Base-by-base conservation (phyloP, 208 protist genomes). In the Endotrypanum monterogeii region DNA sequence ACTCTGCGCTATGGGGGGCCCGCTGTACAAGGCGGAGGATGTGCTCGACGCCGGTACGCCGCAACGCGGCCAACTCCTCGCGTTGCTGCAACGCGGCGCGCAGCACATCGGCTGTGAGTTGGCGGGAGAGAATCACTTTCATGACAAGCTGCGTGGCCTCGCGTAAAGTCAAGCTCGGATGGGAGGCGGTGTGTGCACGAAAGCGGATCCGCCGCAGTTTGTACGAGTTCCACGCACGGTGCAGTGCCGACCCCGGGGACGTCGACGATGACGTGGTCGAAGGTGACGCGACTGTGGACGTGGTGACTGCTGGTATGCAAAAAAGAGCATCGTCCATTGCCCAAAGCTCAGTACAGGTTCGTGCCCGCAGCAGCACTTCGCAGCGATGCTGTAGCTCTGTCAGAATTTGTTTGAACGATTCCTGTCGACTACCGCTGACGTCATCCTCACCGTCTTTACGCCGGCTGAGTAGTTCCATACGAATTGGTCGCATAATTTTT, bases 1-100 rank as follows among this genome's bases (percentile, higher is more conserved):
- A 73, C 71, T 87, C 83, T 57, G 79, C 80, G 28, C 78, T 76
- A 23, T 63, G 71, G 35, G 83, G 83, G 41, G 73, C 76, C 23
- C 76, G 76, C 65, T 63, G 66, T 50, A 84, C 62, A 25, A 78
- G 68, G 23, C 55, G 57, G 2, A 74, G 68, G 18, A 87, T 73
- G 61, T 77, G 72, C 16, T 66, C 55, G 48, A 91, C 76, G 61
- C 87, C 86, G 37, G 52, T 46, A 18, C 87, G 69, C 18, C 88
- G 80, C 52, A 82, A 25, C 25, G 72, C 51, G 8, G 82, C 85
- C 8, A 86, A 63, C 20, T 41, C 62, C 52, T 93, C 85, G 32
- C 85, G 80, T 48, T 70, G 67, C 46, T 76, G 73, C 70, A 84
- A 63, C 8, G 71, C 76, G 0, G 28, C 69, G 32, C 73, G 72